phyloP scores from a whole-genome alignment of 768 basidiomycete species.

The Sarcomyxa edulis region DNA sequence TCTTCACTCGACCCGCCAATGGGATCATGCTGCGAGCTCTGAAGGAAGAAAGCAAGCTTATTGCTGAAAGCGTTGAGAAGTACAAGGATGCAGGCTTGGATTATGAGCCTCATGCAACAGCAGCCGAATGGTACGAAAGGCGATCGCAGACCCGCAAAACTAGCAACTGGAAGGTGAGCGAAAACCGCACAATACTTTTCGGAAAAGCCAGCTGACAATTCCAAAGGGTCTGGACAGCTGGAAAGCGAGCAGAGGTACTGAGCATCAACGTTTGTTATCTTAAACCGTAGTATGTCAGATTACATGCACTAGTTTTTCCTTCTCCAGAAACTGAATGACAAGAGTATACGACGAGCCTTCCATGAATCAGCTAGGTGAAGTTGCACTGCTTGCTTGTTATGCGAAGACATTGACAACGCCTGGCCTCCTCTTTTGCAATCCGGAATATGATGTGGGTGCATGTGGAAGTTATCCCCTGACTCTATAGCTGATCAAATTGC shows the following conservation, averaged over 20 bases:
- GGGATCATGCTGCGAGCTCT: slow-evolving; percentile 45
- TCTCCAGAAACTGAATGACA: no score
- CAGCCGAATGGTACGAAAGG: slow-evolving; percentile 37
- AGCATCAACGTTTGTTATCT: no score
- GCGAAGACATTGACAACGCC: no score
- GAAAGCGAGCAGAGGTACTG: slow-evolving; percentile 42
- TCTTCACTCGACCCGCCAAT: slow-evolving; percentile 61
- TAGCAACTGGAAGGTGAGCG: slow-evolving; percentile 34
- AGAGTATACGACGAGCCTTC: no score
- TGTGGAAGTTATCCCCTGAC: no score
- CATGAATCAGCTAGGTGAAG: no score
- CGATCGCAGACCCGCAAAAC: slow-evolving; percentile 39
- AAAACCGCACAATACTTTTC: slow-evolving; percentile 1
- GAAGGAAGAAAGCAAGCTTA: slow-evolving; percentile 41
- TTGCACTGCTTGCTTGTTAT: no score
- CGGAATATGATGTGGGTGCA: no score
- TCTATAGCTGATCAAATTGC: no score
- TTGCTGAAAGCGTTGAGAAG: slow-evolving; percentile 36
- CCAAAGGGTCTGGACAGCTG: slow-evolving; percentile 39
- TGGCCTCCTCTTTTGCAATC: no score
- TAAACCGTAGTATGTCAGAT: no score
- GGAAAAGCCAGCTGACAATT: background rate
- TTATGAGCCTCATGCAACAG: slow-evolving; percentile 29
- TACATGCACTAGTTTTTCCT: no score
- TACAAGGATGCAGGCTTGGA: slow-evolving; percentile 25